phyloP scores from a whole-genome alignment of 768 basidiomycete species.

The Strobilomyces confusus region DNA sequence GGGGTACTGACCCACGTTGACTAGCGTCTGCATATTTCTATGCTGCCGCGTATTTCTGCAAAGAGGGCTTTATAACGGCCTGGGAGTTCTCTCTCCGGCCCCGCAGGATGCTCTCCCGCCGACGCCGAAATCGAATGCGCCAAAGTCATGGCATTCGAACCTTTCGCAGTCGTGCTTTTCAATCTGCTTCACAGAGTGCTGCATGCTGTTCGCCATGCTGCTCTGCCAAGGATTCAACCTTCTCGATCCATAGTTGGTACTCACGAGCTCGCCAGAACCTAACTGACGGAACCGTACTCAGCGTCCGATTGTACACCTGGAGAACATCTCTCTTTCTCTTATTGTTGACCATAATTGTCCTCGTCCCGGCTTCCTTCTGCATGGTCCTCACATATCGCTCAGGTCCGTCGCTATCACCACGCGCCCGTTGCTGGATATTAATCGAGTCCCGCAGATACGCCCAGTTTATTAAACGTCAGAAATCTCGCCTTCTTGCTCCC shows the following conservation, averaged over 20 bases:
- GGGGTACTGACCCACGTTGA: not conserved
- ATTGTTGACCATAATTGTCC: slow-evolving; percentile 56
- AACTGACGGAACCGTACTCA: slow-evolving; percentile 21
- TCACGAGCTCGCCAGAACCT: not conserved
- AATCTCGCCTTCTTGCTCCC: slow-evolving; percentile 37
- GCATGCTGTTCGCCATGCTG: slow-evolving; percentile 65
- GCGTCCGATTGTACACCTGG: slow-evolving; percentile 68
- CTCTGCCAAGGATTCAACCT: slow-evolving; percentile 64
- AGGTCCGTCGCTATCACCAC: slow-evolving; percentile 13
- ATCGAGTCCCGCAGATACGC: slow-evolving; percentile 17
- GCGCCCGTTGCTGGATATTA: not conserved
- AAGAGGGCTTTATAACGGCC: slow-evolving; percentile 54
- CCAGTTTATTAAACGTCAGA: slow-evolving; percentile 21
- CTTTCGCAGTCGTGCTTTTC: slow-evolving; percentile 62
- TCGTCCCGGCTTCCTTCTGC: slow-evolving; percentile 62
- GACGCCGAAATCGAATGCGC: slow-evolving; percentile 16
- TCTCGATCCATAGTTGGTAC: slow-evolving; percentile 51
- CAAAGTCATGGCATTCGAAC: slow-evolving; percentile 45
- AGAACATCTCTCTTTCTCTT: slow-evolving; percentile 58
- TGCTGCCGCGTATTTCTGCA: slow-evolving; percentile 59
- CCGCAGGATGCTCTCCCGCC: slow-evolving; percentile 23
- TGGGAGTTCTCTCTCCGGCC: slow-evolving; percentile 44
- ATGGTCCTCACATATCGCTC: slow-evolving; percentile 50
- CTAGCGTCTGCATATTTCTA: slow-evolving; percentile 49
- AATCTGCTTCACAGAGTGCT: slow-evolving; percentile 70